Conservation (phyloP, 2,329 filamentous ascomycete genomes). For the Penicillium sp. region DNA sequence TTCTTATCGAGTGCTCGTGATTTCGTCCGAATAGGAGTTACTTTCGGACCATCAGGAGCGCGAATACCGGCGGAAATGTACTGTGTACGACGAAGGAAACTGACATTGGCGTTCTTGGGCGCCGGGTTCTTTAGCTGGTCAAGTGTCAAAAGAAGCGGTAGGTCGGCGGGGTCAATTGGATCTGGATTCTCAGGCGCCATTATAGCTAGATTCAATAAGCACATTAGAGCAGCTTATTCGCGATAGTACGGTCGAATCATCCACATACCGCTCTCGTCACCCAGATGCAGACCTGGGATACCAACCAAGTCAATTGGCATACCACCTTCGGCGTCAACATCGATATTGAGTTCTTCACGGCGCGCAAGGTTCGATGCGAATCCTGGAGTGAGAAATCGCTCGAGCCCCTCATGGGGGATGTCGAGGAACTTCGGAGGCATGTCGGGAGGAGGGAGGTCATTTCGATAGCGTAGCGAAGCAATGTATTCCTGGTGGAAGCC, state of each 20-base stretch:
- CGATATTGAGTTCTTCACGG: conserved; percentile 93
- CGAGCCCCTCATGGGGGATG: conserved; percentile 89
- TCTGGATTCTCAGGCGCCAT: conserved; percentile 75
- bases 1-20: conserved; percentile 39
- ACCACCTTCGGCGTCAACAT: conserved; percentile 94
- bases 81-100: conserved; percentile 93
- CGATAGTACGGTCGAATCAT: not conserved
- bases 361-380: conserved; percentile 88
- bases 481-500: conserved; percentile 92
- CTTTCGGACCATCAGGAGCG: conserved; percentile 38
- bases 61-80: conserved; percentile 68
- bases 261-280: conserved; percentile 83
- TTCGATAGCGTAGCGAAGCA: conserved; percentile 91
- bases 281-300: conserved; percentile 92
- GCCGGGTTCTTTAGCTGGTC: conserved; percentile 85
- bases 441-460: conserved; percentile 91
- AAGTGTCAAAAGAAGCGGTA: conserved; percentile 79
- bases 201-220: conserved; percentile 65
- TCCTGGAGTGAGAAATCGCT: conserved; percentile 86
- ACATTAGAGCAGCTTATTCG: conserved; percentile 20
- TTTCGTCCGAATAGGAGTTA: conserved; percentile 32
- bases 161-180: conserved; percentile 79
- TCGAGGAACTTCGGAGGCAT: conserved; percentile 96
- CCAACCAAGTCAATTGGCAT: conserved; percentile 97
- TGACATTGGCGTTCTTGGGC: conserved; percentile 76